phyloP scores from a whole-genome alignment of 1,139 yeast species.

The Saccharomyces pastorianus region DNA sequence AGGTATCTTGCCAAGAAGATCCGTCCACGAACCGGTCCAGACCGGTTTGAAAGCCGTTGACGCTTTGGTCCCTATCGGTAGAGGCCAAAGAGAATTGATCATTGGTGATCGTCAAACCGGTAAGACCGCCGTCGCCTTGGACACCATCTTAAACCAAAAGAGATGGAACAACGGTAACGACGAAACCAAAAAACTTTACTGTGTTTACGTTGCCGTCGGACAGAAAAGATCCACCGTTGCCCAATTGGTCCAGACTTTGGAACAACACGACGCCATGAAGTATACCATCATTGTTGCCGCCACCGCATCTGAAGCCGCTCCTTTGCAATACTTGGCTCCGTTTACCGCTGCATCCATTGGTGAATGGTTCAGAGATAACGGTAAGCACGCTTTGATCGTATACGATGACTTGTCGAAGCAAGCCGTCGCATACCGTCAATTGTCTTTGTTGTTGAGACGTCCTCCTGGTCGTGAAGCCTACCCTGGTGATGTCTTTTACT shows the following conservation, averaged over 20 bases:
- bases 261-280: conserved; percentile 95
- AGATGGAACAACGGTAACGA: conserved; percentile 94
- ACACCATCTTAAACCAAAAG: conserved; percentile 97
- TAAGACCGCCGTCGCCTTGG: conserved; percentile 98
- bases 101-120: conserved; percentile 99
- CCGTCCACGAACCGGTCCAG: conserved; percentile 98
- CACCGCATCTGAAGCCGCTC: conserved; percentile 99
- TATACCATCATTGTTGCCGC: conserved; percentile 98
- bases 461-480: conserved; percentile 97
- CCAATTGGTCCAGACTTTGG: conserved; percentile 97
- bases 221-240: conserved; percentile 99
- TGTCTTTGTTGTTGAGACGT: conserved; percentile 94
- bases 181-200: conserved; percentile 96
- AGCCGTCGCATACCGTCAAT: conserved; percentile 99
- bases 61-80: conserved; percentile 98
- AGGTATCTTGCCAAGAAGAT: conserved; percentile 98
- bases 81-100: conserved; percentile 99
- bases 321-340: conserved; percentile 99
- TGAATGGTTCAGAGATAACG: conserved; percentile 99
- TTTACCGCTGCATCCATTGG: conserved; percentile 99
- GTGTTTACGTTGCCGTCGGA: conserved; percentile 99
- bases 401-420: conserved; percentile 98
- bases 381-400: conserved; percentile 93
- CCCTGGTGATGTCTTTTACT: conserved; percentile 97
- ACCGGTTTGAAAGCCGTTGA: conserved; percentile 99